These are phyloP conservation scores for Aurinia saxatilis DNA, from an alignment of 345 rosid species.

Conservation along the genomic window DNA sequence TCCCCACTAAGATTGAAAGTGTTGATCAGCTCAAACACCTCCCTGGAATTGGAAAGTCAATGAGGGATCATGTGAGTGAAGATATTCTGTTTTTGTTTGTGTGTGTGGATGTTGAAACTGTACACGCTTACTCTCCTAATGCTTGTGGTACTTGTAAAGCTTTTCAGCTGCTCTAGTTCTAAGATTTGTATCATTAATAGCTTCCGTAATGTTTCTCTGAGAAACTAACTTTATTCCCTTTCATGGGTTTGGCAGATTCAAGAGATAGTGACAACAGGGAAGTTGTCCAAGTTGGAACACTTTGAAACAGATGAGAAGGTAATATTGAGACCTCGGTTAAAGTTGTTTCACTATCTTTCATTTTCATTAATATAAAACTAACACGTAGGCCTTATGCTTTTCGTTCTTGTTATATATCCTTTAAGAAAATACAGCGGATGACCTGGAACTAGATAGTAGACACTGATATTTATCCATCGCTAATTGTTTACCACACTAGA, in stretches of 20 bases:
- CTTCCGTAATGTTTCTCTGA: background rate
- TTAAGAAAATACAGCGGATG: background rate
- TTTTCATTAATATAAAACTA: conserved; percentile 1
- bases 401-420: background rate
- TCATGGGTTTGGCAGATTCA: conserved; percentile 54
- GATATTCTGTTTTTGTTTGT: background rate
- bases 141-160: background rate
- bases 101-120: background rate
- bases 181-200: background rate
- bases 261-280: conserved; percentile 84
- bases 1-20: conserved; percentile 78
- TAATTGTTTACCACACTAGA: background rate
- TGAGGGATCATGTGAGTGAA: conserved; percentile 89
- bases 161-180: background rate
- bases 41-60: conserved; percentile 92
- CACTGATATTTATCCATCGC: background rate
- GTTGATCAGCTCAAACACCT: conserved; percentile 71
- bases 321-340: background rate
- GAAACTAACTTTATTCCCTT: background rate
- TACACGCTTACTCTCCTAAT: background rate
- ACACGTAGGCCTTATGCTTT: background rate
- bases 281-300: conserved; percentile 85
- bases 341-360: background rate
- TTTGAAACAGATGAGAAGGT: conserved; percentile 97
- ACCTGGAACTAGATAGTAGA: background rate